These are phyloP conservation scores for Cercospora zeae-maydis DNA, from an alignment of 2,329 filamentous ascomycete species.

Conservation along the genomic window DNA sequence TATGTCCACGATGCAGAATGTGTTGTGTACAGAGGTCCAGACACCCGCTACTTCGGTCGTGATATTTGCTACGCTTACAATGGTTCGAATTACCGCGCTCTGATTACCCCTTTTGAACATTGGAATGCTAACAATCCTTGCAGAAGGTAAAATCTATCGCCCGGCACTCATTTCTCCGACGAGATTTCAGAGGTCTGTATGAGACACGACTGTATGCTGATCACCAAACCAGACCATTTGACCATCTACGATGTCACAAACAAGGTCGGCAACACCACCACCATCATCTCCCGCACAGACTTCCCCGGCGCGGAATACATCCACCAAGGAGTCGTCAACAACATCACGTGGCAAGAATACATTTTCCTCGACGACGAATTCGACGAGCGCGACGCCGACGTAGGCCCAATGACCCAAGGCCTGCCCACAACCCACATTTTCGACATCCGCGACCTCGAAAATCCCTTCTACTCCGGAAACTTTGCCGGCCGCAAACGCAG, in stretches of 20 bases:
- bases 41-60: constrained; percentile 42
- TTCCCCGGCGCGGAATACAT: constrained; percentile 51
- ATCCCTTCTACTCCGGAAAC: constrained; percentile 41
- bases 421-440: constrained; percentile 44
- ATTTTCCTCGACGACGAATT: constrained; percentile 55
- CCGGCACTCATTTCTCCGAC: background rate
- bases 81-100: constrained; percentile 28
- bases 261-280: constrained; percentile 36
- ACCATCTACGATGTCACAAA: constrained; percentile 48
- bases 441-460: constrained; percentile 46
- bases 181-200: background rate
- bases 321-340: constrained; percentile 53
- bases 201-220: background rate
- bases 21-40: constrained; percentile 50
- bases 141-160: background rate
- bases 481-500: constrained; percentile 35
- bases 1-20: constrained; percentile 57
- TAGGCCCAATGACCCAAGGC: constrained; percentile 32
- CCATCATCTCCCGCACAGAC: constrained; percentile 47
- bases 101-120: background rate
- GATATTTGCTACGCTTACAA: constrained; percentile 54
- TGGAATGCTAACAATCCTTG: background rate
- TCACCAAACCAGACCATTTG: constrained; percentile 36
- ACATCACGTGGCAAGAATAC: constrained; percentile 41
- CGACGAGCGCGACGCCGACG: constrained; percentile 42